phyloP scores from a whole-genome alignment of 164 flowering plant species.

The Magnolia kwangsiensis region DNA sequence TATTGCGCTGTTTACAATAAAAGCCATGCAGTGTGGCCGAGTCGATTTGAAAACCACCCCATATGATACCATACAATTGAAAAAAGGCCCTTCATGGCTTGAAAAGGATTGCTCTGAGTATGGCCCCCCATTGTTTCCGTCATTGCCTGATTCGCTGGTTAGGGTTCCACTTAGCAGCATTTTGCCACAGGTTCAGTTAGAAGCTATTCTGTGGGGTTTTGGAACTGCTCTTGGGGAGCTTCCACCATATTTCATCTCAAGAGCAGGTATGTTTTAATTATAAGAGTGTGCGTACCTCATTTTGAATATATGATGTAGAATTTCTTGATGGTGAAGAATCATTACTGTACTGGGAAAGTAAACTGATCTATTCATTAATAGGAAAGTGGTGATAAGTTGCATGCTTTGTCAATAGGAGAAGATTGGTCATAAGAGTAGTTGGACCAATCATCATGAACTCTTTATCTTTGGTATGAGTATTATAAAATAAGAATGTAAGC shows the following conservation, averaged over 20 bases:
- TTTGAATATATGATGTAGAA: not conserved
- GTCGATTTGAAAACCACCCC: constrained; percentile 83
- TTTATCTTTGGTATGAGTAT: too few species aligned
- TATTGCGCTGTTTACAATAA: constrained; percentile 81
- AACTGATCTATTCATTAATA: too few species aligned
- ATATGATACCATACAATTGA: constrained; percentile 87
- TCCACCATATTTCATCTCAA: constrained; percentile 95
- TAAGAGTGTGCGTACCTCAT: not conserved
- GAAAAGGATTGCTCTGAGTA: constrained; percentile 73
- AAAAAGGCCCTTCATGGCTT: constrained; percentile 86
- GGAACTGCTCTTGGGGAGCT: constrained; percentile 99
- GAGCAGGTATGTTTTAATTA: constrained; percentile 62
- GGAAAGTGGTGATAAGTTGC: too few species aligned
- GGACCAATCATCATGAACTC: not conserved
- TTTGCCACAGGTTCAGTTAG: constrained; percentile 80
- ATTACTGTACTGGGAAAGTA: too few species aligned
- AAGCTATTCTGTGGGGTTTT: constrained; percentile 91
- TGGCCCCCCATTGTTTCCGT: constrained; percentile 67
- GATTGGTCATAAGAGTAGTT: not conserved
- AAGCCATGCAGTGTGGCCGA: constrained; percentile 87
- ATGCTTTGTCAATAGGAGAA: too few species aligned
- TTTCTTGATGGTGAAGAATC: not conserved
- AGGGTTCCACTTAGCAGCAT: constrained; percentile 78
- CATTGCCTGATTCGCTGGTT: constrained; percentile 35
- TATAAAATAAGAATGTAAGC: too few species aligned